Conservation (phyloP, 2,329 filamentous ascomycete genomes). For the Thelonectria rubi region DNA sequence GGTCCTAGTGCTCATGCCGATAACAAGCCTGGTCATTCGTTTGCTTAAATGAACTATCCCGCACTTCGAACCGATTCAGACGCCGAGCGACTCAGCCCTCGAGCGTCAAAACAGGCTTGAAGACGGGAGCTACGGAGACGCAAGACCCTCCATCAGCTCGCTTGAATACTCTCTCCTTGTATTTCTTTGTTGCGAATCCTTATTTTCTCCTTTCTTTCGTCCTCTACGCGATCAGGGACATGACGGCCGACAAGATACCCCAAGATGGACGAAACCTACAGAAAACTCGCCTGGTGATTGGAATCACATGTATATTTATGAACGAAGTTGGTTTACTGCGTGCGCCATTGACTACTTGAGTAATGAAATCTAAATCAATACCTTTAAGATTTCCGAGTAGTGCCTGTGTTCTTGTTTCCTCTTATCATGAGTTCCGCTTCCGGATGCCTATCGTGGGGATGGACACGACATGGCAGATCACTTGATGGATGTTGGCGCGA, state of each 20-base stretch:
- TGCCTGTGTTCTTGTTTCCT: neutral
- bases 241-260: slow-evolving; percentile 20
- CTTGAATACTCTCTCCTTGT: neutral
- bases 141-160: too few relatives aligned
- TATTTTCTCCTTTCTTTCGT: slow-evolving; percentile 4
- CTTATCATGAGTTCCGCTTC: too few relatives aligned
- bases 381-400: neutral
- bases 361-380: neutral
- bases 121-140: neutral
- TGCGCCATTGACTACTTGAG: neutral
- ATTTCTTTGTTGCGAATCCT: neutral
- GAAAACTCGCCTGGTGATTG: slow-evolving; percentile 7
- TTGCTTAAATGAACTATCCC: slow-evolving; percentile 18
- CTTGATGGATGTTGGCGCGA: neutral
- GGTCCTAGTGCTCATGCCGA: slow-evolving; percentile 46
- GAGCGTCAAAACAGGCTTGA: neutral
- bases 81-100: slow-evolving; percentile 5
- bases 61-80: slow-evolving; percentile 4
- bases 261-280: slow-evolving; percentile 14
- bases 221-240: slow-evolving; percentile 15
- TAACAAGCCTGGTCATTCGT: slow-evolving; percentile 38
- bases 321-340: neutral
- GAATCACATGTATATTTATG: slow-evolving; percentile 8
- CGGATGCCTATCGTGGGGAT: too few relatives aligned
- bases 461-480: too few relatives aligned